Conservation (phyloP, 352 stramenopile species). For the Pythium vanterpoolii region DNA sequence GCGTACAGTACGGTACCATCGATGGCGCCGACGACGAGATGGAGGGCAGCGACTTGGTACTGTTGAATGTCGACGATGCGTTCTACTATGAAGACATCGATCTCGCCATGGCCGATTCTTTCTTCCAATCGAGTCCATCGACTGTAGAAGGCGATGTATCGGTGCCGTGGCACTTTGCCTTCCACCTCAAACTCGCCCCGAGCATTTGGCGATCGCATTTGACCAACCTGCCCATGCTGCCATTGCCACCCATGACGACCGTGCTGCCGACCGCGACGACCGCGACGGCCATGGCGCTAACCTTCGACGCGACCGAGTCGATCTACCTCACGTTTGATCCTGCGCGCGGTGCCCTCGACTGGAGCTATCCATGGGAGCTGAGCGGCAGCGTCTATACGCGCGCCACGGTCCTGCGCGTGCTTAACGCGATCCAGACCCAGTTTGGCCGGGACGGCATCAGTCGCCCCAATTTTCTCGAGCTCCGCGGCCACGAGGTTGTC, state of each 20-base stretch:
- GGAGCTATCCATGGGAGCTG: slow-evolving; percentile 86
- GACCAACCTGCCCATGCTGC: slow-evolving; percentile 44
- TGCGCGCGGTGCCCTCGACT: slow-evolving; percentile 51
- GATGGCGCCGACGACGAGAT: not conserved
- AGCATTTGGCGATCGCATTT: slow-evolving; percentile 78
- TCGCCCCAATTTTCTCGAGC: slow-evolving; percentile 64
- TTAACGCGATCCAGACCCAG: slow-evolving; percentile 27
- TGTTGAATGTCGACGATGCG: slow-evolving; percentile 62
- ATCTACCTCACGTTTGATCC: slow-evolving; percentile 44
- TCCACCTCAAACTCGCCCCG: slow-evolving; percentile 73
- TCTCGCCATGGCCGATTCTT: slow-evolving; percentile 29
- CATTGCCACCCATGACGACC: slow-evolving; percentile 33
- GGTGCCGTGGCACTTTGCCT: slow-evolving; percentile 40
- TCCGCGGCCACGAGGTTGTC: slow-evolving; percentile 52
- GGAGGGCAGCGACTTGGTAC: slow-evolving; percentile 17
- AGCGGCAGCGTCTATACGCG: slow-evolving; percentile 74
- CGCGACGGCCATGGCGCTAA: slow-evolving; percentile 14
- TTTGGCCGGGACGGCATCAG: slow-evolving; percentile 34
- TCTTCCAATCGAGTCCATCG: slow-evolving; percentile 3
- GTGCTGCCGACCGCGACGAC: slow-evolving; percentile 8
- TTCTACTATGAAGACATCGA: slow-evolving; percentile 56
- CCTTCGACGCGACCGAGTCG: slow-evolving; percentile 5
- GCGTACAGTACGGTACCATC: slow-evolving; percentile 1
- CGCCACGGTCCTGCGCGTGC: slow-evolving; percentile 29
- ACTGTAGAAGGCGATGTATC: not conserved